Conservation (phyloP, 768 basidiomycete genomes). For the Suillus subluteus region DNA sequence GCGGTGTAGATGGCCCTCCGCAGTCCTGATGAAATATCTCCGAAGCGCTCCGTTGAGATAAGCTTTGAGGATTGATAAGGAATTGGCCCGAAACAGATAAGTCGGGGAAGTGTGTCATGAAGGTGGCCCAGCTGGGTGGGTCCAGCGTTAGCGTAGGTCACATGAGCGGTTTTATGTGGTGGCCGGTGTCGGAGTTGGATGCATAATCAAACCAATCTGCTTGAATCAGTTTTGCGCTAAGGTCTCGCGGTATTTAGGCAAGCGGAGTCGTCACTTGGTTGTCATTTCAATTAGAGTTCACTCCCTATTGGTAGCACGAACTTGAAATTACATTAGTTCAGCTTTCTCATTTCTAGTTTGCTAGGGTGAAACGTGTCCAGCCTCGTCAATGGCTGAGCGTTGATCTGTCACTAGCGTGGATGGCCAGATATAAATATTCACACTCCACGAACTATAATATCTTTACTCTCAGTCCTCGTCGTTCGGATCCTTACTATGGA, state of each 20-base stretch:
- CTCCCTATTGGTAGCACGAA: not conserved
- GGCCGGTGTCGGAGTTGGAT: not conserved
- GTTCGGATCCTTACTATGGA: conserved; percentile 34
- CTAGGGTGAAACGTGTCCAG: not conserved
- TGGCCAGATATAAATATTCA: not conserved
- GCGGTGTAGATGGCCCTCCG: not conserved
- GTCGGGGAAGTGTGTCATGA: not conserved
- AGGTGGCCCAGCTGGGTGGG: not conserved
- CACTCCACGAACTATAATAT: not conserved
- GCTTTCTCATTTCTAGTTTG: not conserved
- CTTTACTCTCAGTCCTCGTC: not conserved
- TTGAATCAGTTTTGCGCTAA: too few species aligned
- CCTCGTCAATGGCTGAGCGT: not conserved
- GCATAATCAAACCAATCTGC: too few species aligned
- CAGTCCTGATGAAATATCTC: too few species aligned
- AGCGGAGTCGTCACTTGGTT: not conserved
- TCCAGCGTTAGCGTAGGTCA: not conserved
- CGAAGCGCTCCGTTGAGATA: not conserved
- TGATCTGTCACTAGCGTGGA: not conserved
- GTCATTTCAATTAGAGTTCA: not conserved
- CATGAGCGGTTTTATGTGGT: not conserved
- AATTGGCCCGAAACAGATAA: not conserved
- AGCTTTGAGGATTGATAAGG: not conserved
- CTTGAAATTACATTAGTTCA: not conserved
- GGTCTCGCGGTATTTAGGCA: too few species aligned